A percentile compares a stretch with the other conserved stretches of the same genome.
Evolutionary conservation across 1,284 basidiomycete species (phyloP).

Genomic region (Anthracocystis panici-leucophaei): DNA sequence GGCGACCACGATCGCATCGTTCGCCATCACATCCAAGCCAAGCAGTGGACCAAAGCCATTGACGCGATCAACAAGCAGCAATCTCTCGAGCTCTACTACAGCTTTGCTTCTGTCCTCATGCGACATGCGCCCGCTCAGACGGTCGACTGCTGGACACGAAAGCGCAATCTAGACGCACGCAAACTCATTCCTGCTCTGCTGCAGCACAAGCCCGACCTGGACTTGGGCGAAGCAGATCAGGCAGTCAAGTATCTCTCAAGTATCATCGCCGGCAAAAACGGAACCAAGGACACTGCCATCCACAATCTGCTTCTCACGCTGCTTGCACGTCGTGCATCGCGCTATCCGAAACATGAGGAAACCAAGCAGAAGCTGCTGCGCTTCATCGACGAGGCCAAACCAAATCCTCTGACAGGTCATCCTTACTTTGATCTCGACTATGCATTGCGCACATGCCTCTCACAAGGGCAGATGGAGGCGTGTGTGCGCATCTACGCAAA

Average conservation of each 20-base stretch:
- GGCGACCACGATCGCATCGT: slow-evolving; percentile 87
- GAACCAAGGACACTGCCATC: slow-evolving; percentile 84
- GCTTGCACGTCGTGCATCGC: slow-evolving; percentile 73
- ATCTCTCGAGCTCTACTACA: slow-evolving; percentile 89
- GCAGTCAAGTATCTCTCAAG: slow-evolving; percentile 85
- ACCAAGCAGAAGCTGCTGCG: slow-evolving; percentile 84
- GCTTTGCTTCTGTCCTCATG: slow-evolving; percentile 88
- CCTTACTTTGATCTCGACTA: slow-evolving; percentile 98
- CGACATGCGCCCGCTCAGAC: slow-evolving; percentile 86
- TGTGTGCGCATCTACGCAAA: slow-evolving; percentile 98
- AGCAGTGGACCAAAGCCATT: slow-evolving; percentile 90
- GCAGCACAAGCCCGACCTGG: slow-evolving; percentile 75
- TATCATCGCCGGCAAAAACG: slow-evolving; percentile 82
- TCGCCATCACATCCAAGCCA: slow-evolving; percentile 91
- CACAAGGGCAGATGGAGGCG: slow-evolving; percentile 81
- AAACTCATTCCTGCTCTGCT: slow-evolving; percentile 90
- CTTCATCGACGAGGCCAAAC: slow-evolving; percentile 85
- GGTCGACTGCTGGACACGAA: slow-evolving; percentile 90
- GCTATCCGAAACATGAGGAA: slow-evolving; percentile 18
- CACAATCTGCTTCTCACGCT: slow-evolving; percentile 95
- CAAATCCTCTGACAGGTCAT: slow-evolving; percentile 81
- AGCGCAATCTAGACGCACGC: slow-evolving; percentile 81
- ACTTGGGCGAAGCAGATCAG: slow-evolving; percentile 75
- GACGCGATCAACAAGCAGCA: slow-evolving; percentile 82
- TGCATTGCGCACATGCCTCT: slow-evolving; percentile 86